phyloP scores from a whole-genome alignment of 225 moss, liverwort and hornwort species.

The Marchantia paleacea region DNA sequence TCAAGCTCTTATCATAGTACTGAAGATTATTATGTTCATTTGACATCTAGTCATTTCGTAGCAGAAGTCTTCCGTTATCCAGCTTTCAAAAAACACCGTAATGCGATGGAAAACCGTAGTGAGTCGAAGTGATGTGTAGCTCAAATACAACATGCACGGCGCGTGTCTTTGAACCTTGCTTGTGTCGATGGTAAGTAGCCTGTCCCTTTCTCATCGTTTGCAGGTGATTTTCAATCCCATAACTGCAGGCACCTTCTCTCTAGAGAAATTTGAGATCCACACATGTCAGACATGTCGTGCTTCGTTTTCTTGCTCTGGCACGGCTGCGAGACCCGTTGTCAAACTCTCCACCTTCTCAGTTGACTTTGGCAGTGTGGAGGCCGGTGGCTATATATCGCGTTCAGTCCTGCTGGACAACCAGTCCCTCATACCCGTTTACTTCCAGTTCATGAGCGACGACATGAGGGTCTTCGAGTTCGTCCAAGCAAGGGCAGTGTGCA shows the following conservation, averaged over 20 bases:
- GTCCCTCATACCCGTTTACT: conserved; percentile 64
- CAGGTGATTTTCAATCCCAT: conserved; percentile 98
- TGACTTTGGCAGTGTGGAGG: conserved; percentile 94
- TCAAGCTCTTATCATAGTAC: too few relatives aligned
- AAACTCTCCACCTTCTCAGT: conserved; percentile 75
- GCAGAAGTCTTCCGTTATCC: too few relatives aligned
- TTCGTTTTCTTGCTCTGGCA: conserved; percentile 97
- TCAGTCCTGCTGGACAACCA: conserved; percentile 83
- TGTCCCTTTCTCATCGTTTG: conserved; percentile 79
- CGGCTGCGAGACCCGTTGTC: conserved; percentile 72
- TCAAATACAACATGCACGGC: too few relatives aligned
- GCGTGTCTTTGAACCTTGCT: conserved; percentile 5
- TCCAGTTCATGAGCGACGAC: conserved; percentile 76
- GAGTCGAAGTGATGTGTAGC: too few relatives aligned
- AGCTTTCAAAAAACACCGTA: too few relatives aligned
- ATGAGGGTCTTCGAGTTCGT: conserved; percentile 68
- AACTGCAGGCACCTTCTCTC: conserved; percentile 87
- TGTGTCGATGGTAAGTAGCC: conserved; percentile 66
- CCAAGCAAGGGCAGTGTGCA: conserved; percentile 48
- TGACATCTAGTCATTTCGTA: too few relatives aligned
- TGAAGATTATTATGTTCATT: too few relatives aligned
- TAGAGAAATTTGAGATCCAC: conserved; percentile 95
- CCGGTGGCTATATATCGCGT: conserved; percentile 57
- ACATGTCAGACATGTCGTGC: conserved; percentile 96
- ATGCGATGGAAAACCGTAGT: too few relatives aligned